Evolutionary conservation across 2,329 filamentous ascomycete species (phyloP), one percentile per base, ranked within the genome.

Genomic region (Talaromyces sp.): DNA sequence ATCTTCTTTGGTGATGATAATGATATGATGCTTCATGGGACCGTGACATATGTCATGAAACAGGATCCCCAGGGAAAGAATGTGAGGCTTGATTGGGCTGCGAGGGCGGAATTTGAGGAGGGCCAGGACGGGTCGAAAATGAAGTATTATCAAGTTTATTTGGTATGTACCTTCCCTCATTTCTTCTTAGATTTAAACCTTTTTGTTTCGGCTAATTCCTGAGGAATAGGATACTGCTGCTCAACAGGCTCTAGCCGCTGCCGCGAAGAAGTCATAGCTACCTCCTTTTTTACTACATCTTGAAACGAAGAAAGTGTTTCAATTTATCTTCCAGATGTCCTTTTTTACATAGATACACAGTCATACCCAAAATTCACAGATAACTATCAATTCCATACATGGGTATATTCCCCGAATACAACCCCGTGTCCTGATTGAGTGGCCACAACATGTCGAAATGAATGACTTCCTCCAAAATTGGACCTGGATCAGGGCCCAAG

Each of bases 91-190:
- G 74, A 75, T 6, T 78, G 76, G 76, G 74, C 75, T 33, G 76
- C 73, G 52, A 67, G 76, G 47, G 76, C 74, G 19, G 75, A 75
- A 15, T 78, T 78, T 69, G 73, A 68, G 3, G 65, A 68, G 61
- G 69, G 69, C 22, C 68, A 67, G 1, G 70, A 68, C 1, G 70
- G 56, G 49, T 62, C 74, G 19, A 77, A 72, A 69, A 78, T 78
- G 75, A 71, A 65, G 67, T 78, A 77, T 67, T 78, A 78, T 72
- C 76, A 78, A 68, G 76, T 78, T 66, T 78, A 78, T 67, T 67
- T 78, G 73, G 76, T 78, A 66, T 27, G 76, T 73, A 43, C 59
- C 37, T 22, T 19, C n/a, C 10, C 25, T 35, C 3, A 17, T 10
- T 17, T 19, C 17, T 17, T 6, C 3, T 31, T 54, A 25, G 7